Evolutionary conservation across 1,284 basidiomycete species (phyloP).

Genomic region (Boletus semigastroideus): DNA sequence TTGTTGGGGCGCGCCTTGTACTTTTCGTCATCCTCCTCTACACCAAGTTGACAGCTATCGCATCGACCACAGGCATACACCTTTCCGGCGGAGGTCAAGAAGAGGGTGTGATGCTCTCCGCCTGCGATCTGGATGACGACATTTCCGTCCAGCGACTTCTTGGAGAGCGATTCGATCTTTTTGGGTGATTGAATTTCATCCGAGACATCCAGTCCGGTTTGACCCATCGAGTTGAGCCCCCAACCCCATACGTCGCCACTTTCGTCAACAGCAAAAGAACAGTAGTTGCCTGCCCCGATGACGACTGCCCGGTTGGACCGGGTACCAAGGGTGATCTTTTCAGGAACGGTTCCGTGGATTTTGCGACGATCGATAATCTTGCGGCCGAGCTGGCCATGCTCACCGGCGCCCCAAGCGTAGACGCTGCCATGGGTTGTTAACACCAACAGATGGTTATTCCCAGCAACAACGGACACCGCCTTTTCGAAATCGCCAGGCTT

Average conservation of each 20-base stretch:
- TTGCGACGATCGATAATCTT: conserved; percentile 82
- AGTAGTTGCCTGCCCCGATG: conserved; percentile 80
- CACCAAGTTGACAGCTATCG: conserved; percentile 77
- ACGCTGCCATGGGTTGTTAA: conserved; percentile 84
- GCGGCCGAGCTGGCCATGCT: conserved; percentile 85
- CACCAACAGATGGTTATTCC: conserved; percentile 85
- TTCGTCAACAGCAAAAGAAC: conserved; percentile 88
- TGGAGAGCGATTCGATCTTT: conserved; percentile 65
- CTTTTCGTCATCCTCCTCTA: conserved; percentile 58
- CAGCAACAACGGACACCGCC: conserved; percentile 76
- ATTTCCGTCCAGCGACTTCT: conserved; percentile 64
- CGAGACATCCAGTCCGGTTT: conserved; percentile 55
- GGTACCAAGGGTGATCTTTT: conserved; percentile 73
- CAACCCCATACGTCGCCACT: conserved; percentile 85
- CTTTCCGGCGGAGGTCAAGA: conserved; percentile 79
- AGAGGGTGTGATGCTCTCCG: conserved; percentile 87
- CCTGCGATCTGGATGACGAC: conserved; percentile 70
- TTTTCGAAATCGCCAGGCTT: conserved; percentile 71
- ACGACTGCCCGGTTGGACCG: conserved; percentile 68
- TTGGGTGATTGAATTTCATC: conserved; percentile 68
- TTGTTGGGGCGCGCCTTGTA: conserved; percentile 52
- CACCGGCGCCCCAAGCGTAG: conserved; percentile 85
- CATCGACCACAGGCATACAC: conserved; percentile 83
- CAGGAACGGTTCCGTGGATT: conserved; percentile 80
- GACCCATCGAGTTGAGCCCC: conserved; percentile 83